These are phyloP conservation scores for Cucumis melo DNA, from an alignment of 306 rosid species.

Conservation along the genomic window DNA sequence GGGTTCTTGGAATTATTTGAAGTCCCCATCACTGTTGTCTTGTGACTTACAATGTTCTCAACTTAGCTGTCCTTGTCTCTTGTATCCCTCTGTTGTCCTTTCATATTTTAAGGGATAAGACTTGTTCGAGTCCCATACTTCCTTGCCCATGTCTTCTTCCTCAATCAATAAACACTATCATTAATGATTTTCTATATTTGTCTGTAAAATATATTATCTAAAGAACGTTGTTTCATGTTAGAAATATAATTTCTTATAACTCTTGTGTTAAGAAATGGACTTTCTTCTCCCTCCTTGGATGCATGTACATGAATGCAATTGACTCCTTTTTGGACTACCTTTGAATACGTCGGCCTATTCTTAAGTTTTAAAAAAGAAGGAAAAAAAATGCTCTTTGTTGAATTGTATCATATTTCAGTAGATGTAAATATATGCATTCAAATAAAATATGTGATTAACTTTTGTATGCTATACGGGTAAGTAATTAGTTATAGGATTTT, in stretches of 20 bases:
- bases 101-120: neutral
- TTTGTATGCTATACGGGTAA: neutral
- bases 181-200: neutral
- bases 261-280: neutral
- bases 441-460: neutral
- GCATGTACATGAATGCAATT: neutral
- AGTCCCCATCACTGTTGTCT: neutral
- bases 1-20: neutral
- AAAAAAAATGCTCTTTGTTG: neutral
- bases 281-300: neutral
- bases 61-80: neutral
- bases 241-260: neutral
- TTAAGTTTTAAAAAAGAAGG: neutral
- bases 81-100: neutral
- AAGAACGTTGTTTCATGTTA: neutral
- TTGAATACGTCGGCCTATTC: neutral
- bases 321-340: neutral
- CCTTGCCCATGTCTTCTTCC: neutral
- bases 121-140: neutral
- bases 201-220: neutral
- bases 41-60: neutral
- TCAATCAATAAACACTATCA: neutral
- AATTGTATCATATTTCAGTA: neutral
- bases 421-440: neutral
- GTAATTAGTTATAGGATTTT: neutral